phyloP scores from a whole-genome alignment of 139 green algal genomes.

The Ettlia oleoabundans region DNA sequence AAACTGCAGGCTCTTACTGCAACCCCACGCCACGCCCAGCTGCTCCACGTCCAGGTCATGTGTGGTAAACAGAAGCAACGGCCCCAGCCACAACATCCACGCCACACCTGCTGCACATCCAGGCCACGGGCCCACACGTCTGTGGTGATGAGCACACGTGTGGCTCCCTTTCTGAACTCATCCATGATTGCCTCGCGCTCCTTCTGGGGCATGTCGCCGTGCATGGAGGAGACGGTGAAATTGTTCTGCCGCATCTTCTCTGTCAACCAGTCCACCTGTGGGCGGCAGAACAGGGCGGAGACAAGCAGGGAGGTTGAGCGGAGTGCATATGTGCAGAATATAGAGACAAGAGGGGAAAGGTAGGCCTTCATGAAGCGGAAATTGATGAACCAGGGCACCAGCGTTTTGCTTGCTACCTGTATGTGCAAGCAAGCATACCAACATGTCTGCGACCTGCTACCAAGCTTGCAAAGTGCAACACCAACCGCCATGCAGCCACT shows the following conservation, averaged over 20 bases:
- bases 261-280: constrained; percentile 95
- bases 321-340: neutral
- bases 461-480: neutral
- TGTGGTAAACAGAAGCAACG: neutral
- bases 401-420: too few species aligned
- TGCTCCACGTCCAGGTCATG: too few species aligned
- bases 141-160: constrained; percentile 97
- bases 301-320: neutral
- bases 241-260: constrained; percentile 98
- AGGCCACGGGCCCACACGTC: constrained; percentile 98
- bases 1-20: too few species aligned
- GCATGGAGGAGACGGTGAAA: constrained; percentile 98
- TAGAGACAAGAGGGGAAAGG: neutral
- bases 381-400: too few species aligned
- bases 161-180: constrained; percentile 89
- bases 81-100: neutral
- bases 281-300: neutral
- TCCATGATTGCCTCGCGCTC: constrained; percentile 98
- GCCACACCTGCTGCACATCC: constrained; percentile 93
- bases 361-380: too few species aligned
- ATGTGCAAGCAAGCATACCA: too few species aligned
- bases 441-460: too few species aligned
- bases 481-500: neutral
- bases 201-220: constrained; percentile 99
- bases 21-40: neutral